Percentiles rank a stretch among this genome's conserved stretches.
Evolutionary conservation across 2,329 filamentous ascomycete genomes (phyloP).

Genomic region (Beauveria varroae): DNA sequence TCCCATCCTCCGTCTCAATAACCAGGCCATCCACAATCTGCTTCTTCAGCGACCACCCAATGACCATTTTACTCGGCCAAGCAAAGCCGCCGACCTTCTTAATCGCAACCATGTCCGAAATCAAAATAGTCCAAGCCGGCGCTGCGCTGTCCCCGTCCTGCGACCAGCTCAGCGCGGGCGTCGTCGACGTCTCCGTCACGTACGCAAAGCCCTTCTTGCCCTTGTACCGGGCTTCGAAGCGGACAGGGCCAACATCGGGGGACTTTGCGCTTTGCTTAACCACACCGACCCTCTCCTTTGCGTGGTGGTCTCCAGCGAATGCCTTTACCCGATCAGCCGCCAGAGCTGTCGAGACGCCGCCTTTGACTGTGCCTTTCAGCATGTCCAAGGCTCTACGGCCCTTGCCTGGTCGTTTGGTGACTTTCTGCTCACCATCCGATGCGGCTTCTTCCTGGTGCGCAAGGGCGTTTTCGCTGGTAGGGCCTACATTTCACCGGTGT

Average conservation of each 20-base stretch:
- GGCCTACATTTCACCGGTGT: neutral
- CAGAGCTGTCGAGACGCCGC: constrained; percentile 63
- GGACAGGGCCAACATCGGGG: constrained; percentile 51
- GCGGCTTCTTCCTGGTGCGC: neutral
- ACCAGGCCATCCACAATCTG: constrained; percentile 71
- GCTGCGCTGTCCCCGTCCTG: constrained; percentile 44
- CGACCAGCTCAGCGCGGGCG: constrained; percentile 59
- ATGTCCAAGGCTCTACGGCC: constrained; percentile 26
- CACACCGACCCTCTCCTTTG: constrained; percentile 65
- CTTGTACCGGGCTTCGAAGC: constrained; percentile 65
- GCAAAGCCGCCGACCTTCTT: constrained; percentile 75
- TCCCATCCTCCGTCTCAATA: constrained; percentile 50
- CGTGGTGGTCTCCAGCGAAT: constrained; percentile 46
- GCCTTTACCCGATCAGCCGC: constrained; percentile 66
- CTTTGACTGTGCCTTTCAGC: constrained; percentile 63
- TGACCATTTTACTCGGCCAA: constrained; percentile 77
- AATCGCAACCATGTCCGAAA: constrained; percentile 66
- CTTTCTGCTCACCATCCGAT: neutral
- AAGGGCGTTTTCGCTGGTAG: neutral
- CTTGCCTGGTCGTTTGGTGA: neutral
- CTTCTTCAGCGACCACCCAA: constrained; percentile 68
- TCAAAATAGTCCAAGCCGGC: constrained; percentile 61
- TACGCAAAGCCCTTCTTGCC: constrained; percentile 68
- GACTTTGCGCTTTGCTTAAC: constrained; percentile 43
- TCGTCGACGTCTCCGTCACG: constrained; percentile 58